phyloP scores from a whole-genome alignment of 768 basidiomycete genomes.

The Cyclocybe cylindracea region DNA sequence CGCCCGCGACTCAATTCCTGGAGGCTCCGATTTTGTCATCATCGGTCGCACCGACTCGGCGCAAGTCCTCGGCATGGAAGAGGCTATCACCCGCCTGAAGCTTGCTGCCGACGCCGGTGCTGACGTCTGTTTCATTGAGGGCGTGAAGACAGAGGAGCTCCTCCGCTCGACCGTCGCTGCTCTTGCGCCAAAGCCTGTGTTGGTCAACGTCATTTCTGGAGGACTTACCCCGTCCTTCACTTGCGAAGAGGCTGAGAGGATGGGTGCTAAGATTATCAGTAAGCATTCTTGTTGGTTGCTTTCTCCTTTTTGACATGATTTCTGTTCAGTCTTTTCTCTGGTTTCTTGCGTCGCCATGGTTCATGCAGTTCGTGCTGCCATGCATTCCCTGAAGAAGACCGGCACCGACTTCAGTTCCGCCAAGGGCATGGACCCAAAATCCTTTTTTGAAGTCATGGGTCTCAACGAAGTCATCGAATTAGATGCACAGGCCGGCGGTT shows the following conservation, averaged over 20 bases:
- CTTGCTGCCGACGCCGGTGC: constrained; percentile 74
- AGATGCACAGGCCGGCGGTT: constrained; percentile 59
- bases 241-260: constrained; percentile 61
- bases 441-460: constrained; percentile 81
- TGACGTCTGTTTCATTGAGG: constrained; percentile 82
- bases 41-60: constrained; percentile 79
- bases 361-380: constrained; percentile 77
- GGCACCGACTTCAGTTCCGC: constrained; percentile 71
- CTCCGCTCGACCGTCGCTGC: constrained; percentile 65
- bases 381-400: constrained; percentile 76
- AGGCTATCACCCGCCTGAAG: constrained; percentile 64
- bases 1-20: constrained; percentile 75
- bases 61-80: constrained; percentile 79
- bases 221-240: constrained; percentile 81
- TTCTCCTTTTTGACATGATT: not conserved
- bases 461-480: constrained; percentile 54
- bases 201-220: constrained; percentile 80
- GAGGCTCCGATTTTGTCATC: constrained; percentile 76
- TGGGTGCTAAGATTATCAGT: constrained; percentile 82
- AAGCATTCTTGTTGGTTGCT: constrained; percentile 21
- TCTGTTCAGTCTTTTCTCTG: constrained; percentile 63
- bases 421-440: constrained; percentile 74
- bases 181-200: constrained; percentile 71
- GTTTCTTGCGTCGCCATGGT: constrained; percentile 78
- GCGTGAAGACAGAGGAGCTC: constrained; percentile 68